phyloP scores from a whole-genome alignment of 805 yeast species.

The Candida bentonensis region DNA sequence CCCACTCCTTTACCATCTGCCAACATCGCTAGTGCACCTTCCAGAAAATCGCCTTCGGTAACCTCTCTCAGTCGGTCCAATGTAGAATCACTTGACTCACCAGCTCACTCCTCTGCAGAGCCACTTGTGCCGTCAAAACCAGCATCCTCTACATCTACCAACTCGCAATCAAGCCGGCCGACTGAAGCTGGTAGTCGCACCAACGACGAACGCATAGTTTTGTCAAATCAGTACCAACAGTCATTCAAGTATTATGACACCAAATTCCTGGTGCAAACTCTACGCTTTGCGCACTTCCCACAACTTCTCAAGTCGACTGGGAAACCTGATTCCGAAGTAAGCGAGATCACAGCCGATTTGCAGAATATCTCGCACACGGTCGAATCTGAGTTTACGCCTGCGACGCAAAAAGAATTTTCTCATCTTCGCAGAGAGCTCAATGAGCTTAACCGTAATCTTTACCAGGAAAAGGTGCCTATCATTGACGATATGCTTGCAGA shows the following conservation, averaged over 20 bases:
- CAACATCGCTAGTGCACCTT: background rate
- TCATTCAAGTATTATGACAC: background rate
- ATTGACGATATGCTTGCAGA: conserved; percentile 13
- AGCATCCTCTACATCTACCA: background rate
- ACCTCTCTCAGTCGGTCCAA: background rate
- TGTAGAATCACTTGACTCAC: background rate
- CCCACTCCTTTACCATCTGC: background rate
- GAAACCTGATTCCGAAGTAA: background rate
- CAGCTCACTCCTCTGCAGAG: background rate
- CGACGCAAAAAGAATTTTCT: background rate
- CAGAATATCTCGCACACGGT: background rate
- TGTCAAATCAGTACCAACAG: background rate
- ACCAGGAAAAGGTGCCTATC: conserved; percentile 8
- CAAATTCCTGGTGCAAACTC: background rate
- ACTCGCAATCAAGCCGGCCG: background rate
- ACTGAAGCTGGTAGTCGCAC: background rate
- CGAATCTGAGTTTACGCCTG: background rate
- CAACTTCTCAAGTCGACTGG: background rate
- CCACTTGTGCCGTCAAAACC: too few species aligned
- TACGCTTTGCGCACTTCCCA: background rate
- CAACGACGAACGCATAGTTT: background rate
- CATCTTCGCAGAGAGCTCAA: background rate
- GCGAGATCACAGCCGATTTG: background rate
- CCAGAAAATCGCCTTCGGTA: background rate
- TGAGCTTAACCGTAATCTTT: conserved; percentile 3